A percentile compares a stretch with the other conserved stretches of the same genome.
phyloP scores from a whole-genome alignment of 2,329 filamentous ascomycete species.

The Torrubiella hemipterigena region DNA sequence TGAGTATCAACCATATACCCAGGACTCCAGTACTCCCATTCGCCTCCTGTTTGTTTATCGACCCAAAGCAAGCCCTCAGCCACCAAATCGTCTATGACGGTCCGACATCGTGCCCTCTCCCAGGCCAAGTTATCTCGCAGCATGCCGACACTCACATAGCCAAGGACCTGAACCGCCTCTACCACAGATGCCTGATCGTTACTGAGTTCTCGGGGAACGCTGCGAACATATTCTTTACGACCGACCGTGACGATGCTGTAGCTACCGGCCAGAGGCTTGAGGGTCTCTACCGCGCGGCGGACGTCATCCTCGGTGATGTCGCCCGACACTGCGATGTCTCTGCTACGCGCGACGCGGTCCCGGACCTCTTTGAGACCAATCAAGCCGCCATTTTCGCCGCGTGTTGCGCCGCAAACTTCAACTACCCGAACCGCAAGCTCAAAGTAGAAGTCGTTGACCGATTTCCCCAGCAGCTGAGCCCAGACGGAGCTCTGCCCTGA shows the following conservation, averaged over 20 bases:
- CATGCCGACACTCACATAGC: constrained; percentile 85
- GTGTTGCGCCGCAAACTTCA: constrained; percentile 76
- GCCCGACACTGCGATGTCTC: constrained; percentile 58
- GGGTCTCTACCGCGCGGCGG: constrained; percentile 72
- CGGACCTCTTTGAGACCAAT: constrained; percentile 74
- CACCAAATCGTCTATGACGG: constrained; percentile 81
- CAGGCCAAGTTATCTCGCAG: constrained; percentile 75
- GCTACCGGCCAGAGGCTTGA: constrained; percentile 77
- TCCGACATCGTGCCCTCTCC: constrained; percentile 74
- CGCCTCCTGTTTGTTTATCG: constrained; percentile 62
- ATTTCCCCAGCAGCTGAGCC: constrained; percentile 82
- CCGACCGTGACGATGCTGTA: constrained; percentile 81
- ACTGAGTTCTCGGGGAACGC: constrained; percentile 89
- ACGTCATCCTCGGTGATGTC: constrained; percentile 89
- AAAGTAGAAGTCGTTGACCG: constrained; percentile 97
- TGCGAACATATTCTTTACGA: constrained; percentile 75
- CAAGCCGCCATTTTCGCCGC: constrained; percentile 84
- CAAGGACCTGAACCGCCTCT: constrained; percentile 80
- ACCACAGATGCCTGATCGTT: constrained; percentile 87
- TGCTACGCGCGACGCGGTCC: constrained; percentile 59
- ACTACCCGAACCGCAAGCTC: constrained; percentile 93
- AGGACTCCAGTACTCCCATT: constrained; percentile 91
- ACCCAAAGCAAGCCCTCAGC: constrained; percentile 90
- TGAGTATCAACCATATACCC: constrained; percentile 50
- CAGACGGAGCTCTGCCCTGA: constrained; percentile 60